These are phyloP conservation scores for Tuber aestivum DNA, from an alignment of 495 filamentous ascomycete genomes.

Conservation along the genomic window DNA sequence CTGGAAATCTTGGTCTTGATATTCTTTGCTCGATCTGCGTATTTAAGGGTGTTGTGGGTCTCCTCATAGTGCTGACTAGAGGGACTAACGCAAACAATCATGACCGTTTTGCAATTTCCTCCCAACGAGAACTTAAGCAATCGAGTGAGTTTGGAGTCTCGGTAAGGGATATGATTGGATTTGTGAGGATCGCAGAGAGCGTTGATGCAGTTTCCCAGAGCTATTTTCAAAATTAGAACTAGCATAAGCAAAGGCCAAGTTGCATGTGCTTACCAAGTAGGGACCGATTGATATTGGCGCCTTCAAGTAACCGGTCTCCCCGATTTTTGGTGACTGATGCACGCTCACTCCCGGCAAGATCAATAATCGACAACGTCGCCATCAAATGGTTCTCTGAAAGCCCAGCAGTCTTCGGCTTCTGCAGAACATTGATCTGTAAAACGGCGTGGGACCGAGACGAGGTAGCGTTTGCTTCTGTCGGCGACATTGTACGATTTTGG, in stretches of 20 bases:
- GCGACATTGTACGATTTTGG: constrained; percentile 89
- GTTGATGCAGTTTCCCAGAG: constrained; percentile 96
- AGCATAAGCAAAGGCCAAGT: not conserved
- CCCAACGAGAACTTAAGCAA: constrained; percentile 95
- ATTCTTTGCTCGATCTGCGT: constrained; percentile 97
- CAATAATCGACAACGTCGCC: constrained; percentile 97
- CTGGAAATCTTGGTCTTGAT: constrained; percentile 98
- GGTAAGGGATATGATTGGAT: constrained; percentile 90
- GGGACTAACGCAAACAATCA: constrained; percentile 98
- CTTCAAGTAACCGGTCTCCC: constrained; percentile 84
- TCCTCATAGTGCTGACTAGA: constrained; percentile 97
- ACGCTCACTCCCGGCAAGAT: constrained; percentile 91
- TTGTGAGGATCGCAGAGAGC: constrained; percentile 92
- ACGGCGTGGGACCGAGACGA: constrained; percentile 98
- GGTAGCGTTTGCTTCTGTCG: constrained; percentile 94
- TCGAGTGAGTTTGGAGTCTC: constrained; percentile 94
- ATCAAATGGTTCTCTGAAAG: constrained; percentile 94
- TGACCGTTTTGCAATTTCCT: constrained; percentile 97
- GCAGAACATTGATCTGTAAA: constrained; percentile 90
- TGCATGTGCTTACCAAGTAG: constrained; percentile 51
- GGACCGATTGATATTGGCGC: constrained; percentile 99
- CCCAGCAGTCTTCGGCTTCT: constrained; percentile 88
- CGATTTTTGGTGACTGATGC: constrained; percentile 96
- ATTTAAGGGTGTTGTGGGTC: constrained; percentile 95
- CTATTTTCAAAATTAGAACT: constrained; percentile 41